Base-by-base conservation (phyloP, 768 basidiomycete species). In the Boletus sp. region DNA sequence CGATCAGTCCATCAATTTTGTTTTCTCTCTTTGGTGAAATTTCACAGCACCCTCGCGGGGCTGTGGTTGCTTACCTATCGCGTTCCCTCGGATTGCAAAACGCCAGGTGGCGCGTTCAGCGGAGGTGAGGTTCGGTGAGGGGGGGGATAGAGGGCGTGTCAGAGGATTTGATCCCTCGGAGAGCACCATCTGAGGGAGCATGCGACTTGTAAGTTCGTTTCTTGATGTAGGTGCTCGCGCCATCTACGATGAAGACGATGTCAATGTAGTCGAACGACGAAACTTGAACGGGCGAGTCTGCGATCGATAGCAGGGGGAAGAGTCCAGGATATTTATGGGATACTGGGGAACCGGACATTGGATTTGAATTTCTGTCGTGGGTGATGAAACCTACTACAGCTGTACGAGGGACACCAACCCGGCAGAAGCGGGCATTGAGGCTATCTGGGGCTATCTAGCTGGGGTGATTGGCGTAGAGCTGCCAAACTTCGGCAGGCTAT, bases 51-150 rank as follows among this genome's bases (percentile, higher is more conserved):
- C 29, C 18, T 36, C 24, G 24, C 24, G 24, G 24, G 24, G 17
- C 18, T 29, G 24, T 32, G 28, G 40, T 39, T 37, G 54, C 73
- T 45, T 55, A 77, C 77, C 71, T 36, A 79, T 75, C 2, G 74
- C 76, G 44, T 77, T 79, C 4, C 78, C 78, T 52, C 50, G 58
- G 29, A 79, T 58, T 7, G 70, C 52, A 50, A 79, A 80, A 11
- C 78, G 69, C 52, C 69, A 62, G 2, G 52, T 50, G 5, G 77
- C 77, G 33, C 67, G 59, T 46, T 74, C 67, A 24, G 65, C 48
- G 5, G 67, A 57, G 12, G 60, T 37, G 11, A 66, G 58, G 35
- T 47, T 46, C 15, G 63, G 50, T 17, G 62, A 61, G 3, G 57
- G 54, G 45, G 70, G 63, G 9, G 57, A 42, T 7, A 70, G 10